Conservation (phyloP, 306 rosid species). For the Gleditsia sinensis region DNA sequence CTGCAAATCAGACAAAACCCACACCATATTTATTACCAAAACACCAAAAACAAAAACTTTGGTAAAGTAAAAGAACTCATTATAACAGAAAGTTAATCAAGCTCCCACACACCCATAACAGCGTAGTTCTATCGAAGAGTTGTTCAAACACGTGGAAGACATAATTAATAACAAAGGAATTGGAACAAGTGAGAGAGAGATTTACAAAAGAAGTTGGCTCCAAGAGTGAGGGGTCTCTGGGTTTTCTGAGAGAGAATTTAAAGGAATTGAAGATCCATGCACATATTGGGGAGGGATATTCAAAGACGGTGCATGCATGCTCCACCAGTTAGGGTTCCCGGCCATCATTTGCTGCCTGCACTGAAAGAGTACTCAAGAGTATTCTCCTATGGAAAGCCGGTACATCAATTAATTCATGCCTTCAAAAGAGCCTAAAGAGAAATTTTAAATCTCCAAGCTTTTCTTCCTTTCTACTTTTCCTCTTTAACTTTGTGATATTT, state of each 20-base stretch:
- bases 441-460: not conserved
- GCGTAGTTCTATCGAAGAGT: too few species aligned
- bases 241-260: constrained; percentile 48
- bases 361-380: not conserved
- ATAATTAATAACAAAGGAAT: not conserved
- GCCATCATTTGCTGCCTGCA: constrained; percentile 70
- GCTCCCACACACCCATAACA: not conserved
- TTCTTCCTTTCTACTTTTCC: constrained; percentile 35
- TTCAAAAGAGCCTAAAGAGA: constrained; percentile 24
- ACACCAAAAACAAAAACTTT: not conserved
- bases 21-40: not conserved
- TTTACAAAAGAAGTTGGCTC: constrained; percentile 71
- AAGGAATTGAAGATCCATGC: constrained; percentile 60
- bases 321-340: constrained; percentile 93
- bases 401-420: constrained; percentile 34
- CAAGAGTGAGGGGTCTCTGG: constrained; percentile 55
- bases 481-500: constrained; percentile 45
- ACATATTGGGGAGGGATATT: constrained; percentile 53
- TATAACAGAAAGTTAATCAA: not conserved
- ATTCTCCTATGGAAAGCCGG: not conserved
- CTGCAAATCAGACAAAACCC: constrained; percentile 43
- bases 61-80: not conserved
- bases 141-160: not conserved
- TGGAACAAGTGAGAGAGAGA: not conserved
- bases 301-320: constrained; percentile 71